phyloP scores from a whole-genome alignment of 345 rosid genomes.

The Ceriops decandra region DNA sequence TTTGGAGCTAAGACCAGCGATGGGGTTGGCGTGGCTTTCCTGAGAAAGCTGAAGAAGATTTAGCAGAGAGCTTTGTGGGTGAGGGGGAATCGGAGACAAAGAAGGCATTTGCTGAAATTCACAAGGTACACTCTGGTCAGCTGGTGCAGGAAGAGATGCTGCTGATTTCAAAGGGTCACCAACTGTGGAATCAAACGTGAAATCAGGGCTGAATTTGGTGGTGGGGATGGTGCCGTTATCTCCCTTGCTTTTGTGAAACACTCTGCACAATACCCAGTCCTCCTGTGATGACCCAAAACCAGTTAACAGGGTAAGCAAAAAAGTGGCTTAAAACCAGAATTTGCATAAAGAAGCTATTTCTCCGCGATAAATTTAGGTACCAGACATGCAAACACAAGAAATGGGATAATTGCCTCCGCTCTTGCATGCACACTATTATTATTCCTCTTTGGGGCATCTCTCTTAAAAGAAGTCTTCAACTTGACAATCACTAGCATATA shows the following conservation, averaged over 20 bases:
- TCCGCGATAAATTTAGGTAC: not conserved
- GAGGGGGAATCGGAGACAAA: conserved; percentile 23
- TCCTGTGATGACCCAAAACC: conserved; percentile 40
- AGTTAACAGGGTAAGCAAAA: not conserved
- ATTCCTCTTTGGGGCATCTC: too few relatives aligned
- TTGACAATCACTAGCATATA: not conserved
- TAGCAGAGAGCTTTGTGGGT: conserved; percentile 32
- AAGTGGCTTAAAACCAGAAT: not conserved
- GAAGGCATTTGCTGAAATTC: conserved; percentile 32
- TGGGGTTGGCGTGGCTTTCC: conserved; percentile 22
- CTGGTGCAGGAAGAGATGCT: conserved; percentile 12
- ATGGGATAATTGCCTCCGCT: not conserved
- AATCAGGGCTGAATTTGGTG: conserved; percentile 23
- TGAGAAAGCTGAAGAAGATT: conserved; percentile 40
- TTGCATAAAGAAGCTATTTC: not conserved
- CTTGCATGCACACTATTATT: too few relatives aligned
- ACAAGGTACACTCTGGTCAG: conserved; percentile 10
- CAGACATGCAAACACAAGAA: not conserved
- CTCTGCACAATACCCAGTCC: conserved; percentile 96
- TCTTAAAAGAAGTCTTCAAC: not conserved
- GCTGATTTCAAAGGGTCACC: conserved; percentile 21
- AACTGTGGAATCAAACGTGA: conserved; percentile 26
- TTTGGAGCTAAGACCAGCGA: conserved; percentile 30
- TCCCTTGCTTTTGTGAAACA: conserved; percentile 66
- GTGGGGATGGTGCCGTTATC: conserved; percentile 14